Conservation (phyloP, 225 moss, liverwort and hornwort species). For the Sphagnum tenellum region DNA sequence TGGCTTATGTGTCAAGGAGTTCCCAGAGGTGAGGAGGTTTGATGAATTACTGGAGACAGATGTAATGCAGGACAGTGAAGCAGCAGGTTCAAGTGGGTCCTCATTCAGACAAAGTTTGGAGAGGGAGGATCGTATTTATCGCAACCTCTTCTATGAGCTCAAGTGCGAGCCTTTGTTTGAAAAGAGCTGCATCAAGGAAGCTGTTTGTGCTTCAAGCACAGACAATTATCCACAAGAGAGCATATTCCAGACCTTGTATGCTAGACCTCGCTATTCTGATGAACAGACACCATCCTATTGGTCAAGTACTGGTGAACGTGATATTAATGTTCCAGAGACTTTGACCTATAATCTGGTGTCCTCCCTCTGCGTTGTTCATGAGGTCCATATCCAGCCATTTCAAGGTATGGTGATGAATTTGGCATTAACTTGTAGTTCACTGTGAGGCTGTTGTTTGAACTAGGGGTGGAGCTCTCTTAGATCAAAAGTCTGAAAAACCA, state of each 20-base stretch:
- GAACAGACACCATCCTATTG: constrained; percentile 54
- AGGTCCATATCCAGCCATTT: constrained; percentile 63
- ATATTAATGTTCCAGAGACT: constrained; percentile 55
- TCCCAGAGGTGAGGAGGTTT: constrained; percentile 47
- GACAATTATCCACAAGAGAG: constrained; percentile 74
- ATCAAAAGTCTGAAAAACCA: too few relatives aligned
- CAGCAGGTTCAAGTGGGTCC: constrained; percentile 41
- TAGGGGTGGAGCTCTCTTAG: too few relatives aligned
- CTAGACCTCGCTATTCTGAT: constrained; percentile 31
- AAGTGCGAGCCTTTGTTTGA: constrained; percentile 25
- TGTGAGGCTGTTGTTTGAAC: too few relatives aligned
- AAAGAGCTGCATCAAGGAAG: constrained; percentile 45
- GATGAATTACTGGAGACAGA: constrained; percentile 39
- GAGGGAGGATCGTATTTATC: constrained; percentile 57
- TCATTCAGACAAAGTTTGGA: constrained; percentile 45
- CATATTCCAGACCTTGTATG: constrained; percentile 61
- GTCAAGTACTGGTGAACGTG: constrained; percentile 58
- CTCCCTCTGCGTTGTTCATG: constrained; percentile 68
- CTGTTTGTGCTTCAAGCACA: constrained; percentile 72
- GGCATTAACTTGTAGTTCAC: too few relatives aligned
- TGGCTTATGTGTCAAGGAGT: constrained; percentile 44
- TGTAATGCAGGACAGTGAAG: constrained; percentile 23
- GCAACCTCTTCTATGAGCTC: constrained; percentile 41
- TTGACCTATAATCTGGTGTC: constrained; percentile 56
- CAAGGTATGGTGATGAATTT: constrained; percentile 28